Evolutionary conservation across 441 rosid species (phyloP).

Genomic region (Erodium trifolium): DNA sequence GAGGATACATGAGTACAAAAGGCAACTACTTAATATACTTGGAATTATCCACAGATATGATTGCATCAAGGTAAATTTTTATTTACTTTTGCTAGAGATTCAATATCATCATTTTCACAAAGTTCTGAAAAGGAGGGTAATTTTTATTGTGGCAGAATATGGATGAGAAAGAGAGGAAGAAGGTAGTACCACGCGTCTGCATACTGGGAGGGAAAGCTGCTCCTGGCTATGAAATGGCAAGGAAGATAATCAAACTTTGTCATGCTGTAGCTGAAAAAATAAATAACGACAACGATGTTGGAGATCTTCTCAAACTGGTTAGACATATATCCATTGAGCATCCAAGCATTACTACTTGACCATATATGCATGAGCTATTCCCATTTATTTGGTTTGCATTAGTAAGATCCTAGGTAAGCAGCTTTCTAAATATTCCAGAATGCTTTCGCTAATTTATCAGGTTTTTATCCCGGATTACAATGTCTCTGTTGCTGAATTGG

Average conservation of each 20-base stretch:
- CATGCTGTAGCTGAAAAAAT: conserved; percentile 42
- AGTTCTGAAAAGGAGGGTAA: neutral
- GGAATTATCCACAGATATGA: conserved; percentile 45
- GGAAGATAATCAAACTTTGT: conserved; percentile 41
- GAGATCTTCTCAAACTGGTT: conserved; percentile 49
- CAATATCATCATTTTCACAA: neutral
- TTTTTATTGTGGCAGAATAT: conserved; percentile 29
- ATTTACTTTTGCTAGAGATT: neutral
- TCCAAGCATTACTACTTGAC: neutral
- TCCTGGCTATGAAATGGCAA: conserved; percentile 49
- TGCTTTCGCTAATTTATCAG: conserved; percentile 4
- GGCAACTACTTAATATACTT: conserved; percentile 46
- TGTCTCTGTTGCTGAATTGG: conserved; percentile 19
- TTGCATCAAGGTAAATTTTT: conserved; percentile 34
- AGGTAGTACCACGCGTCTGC: conserved; percentile 48
- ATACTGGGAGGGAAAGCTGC: conserved; percentile 58
- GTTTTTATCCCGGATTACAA: conserved; percentile 21
- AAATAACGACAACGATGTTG: conserved; percentile 40
- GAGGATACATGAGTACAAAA: conserved; percentile 52
- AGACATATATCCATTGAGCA: conserved; percentile 2
- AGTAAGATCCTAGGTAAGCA: neutral
- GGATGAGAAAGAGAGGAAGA: conserved; percentile 35
- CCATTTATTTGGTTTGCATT: conserved; percentile 1
- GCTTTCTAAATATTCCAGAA: neutral
- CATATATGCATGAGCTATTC: neutral